phyloP scores from a whole-genome alignment of 805 yeast genomes.

The Cyberlindnera mycetangii region DNA sequence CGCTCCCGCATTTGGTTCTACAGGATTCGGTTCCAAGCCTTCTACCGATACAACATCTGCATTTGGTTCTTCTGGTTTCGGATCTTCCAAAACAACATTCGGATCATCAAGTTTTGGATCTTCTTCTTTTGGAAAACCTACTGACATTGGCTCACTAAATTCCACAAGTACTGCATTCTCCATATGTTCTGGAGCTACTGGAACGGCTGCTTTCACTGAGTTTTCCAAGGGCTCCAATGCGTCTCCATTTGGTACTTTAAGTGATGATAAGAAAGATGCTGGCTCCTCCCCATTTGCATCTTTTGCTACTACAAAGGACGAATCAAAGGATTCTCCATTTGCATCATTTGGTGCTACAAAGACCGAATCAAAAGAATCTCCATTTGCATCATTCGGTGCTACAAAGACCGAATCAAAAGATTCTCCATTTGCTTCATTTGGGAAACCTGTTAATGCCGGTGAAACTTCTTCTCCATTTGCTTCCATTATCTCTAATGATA shows the following conservation, averaged over 20 bases:
- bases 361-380: neutral
- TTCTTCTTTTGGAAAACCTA: constrained; percentile 12
- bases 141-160: neutral
- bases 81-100: constrained; percentile 1
- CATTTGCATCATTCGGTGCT: constrained; percentile 1
- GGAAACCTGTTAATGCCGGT: constrained; percentile 1
- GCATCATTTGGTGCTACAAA: constrained; percentile 19
- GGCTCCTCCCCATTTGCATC: constrained; percentile 17
- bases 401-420: constrained; percentile 1
- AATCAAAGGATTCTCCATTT: constrained; percentile 22
- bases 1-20: constrained; percentile 7
- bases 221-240: neutral
- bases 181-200: constrained; percentile 15
- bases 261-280: neutral
- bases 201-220: neutral
- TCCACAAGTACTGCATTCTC: constrained; percentile 3
- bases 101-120: constrained; percentile 25
- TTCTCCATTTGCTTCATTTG: constrained; percentile 19
- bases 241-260: constrained; percentile 12
- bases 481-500: neutral
- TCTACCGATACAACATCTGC: constrained; percentile 17
- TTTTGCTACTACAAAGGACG: neutral
- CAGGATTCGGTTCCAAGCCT: constrained; percentile 7
- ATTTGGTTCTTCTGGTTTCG: neutral
- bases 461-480: constrained; percentile 1